Evolutionary conservation across 176 grass and related monocot genomes (phyloP), one percentile per base, ranked within the genome.

Genomic region (Aegilops bicornis): DNA sequence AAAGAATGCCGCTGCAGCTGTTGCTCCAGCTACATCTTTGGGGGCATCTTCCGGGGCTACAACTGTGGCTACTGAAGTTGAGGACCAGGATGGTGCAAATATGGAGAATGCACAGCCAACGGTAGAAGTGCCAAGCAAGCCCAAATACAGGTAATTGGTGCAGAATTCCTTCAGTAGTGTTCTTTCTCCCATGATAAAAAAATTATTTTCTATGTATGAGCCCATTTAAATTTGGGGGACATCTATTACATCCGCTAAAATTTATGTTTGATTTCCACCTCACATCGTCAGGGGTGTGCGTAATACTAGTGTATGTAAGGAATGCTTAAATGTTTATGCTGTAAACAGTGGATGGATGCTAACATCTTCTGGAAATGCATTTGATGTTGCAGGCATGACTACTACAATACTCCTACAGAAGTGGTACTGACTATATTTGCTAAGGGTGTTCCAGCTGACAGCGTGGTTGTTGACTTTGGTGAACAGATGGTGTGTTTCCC

Each of bases 401-500:
- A 73, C 70, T 97, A 97, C 71, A 94, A 97, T 76, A 89, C 78
- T 86, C 8, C 88, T 77, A 79, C 89, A 12, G 95, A 95, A 36
- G 84, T 91, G 52, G 95, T 97, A 37, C 58, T 97, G 37, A 89
- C 91, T 86, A 91, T 97, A 40, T 97, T 97, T 83, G 88, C 88
- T 2, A 97, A 95, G 80, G 90, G 92, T 78, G 78, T 97, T 83
- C 82, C 90, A 15, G 78, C 88, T 91, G 90, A 95, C 82, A 73
- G 69, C 75, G 90, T 97, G 24, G 81, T 67, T 39, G 32, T 97
- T 88, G 95, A 94, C 65, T 97, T 95, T 70, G 90, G 92, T 69
- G 95, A 97, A 95, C 95, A 97, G 84, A 93, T 95, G 89, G 95
- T 97, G 71, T 78, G 92, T 83, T 79, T 52, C 50, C 17, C 33